Conservation (phyloP, 2,329 filamentous ascomycete genomes). For the Talaromyces sp. region DNA sequence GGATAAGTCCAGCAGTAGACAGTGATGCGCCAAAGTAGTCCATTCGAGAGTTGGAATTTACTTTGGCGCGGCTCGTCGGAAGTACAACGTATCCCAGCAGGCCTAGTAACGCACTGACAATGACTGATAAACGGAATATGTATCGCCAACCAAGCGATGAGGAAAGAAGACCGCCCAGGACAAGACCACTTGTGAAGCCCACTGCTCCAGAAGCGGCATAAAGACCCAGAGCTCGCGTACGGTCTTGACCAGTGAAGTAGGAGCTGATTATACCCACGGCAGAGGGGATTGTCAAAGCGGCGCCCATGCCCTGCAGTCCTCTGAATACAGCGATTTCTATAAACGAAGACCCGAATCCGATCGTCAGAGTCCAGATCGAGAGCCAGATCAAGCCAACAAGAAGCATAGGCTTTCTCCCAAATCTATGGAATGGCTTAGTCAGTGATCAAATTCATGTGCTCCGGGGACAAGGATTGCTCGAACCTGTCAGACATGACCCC, state of each 20-base stretch:
- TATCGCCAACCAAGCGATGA: constrained; percentile 36
- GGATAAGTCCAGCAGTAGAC: constrained; percentile 38
- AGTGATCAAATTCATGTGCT: not conserved
- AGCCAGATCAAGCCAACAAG: constrained; percentile 33
- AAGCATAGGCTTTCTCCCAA: constrained; percentile 34
- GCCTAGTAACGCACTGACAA: constrained; percentile 26
- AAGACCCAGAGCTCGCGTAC: constrained; percentile 34
- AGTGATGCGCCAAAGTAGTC: constrained; percentile 39
- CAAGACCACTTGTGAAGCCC: constrained; percentile 36
- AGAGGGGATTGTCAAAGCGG: constrained; percentile 44
- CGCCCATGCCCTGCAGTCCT: constrained; percentile 43
- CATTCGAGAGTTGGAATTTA: constrained; percentile 29
- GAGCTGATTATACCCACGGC: constrained; percentile 43
- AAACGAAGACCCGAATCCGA: constrained; percentile 39
- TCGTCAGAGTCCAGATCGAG: constrained; percentile 30
- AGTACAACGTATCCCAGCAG: constrained; percentile 30
- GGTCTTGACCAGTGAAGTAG: constrained; percentile 34
- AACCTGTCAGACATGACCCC: constrained; percentile 31
- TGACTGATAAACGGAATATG: constrained; percentile 32
- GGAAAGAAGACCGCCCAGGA: constrained; percentile 35
- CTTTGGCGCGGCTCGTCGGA: constrained; percentile 32
- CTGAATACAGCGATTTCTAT: constrained; percentile 33
- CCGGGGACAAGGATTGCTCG: constrained; percentile 3
- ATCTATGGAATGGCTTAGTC: constrained; percentile 15
- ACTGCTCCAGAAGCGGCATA: constrained; percentile 36